Conservation (phyloP, 2,329 filamentous ascomycete genomes). For the Verruconis gallopava region DNA sequence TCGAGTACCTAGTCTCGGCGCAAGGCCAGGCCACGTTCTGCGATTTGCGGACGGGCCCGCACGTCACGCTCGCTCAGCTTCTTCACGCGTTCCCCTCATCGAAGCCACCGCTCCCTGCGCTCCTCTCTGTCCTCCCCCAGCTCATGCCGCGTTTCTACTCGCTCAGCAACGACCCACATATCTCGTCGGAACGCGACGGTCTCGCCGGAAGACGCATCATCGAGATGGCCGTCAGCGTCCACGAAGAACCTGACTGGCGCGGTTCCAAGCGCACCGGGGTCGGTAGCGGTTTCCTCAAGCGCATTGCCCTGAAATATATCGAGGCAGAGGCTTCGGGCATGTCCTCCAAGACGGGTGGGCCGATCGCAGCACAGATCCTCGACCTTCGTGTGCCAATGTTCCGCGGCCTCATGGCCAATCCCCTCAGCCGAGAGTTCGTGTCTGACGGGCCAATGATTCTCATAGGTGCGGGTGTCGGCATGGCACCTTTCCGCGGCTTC, state of each 20-base stretch:
- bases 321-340: slow-evolving; percentile 48
- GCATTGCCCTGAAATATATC: slow-evolving; percentile 62
- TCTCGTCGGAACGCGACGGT: slow-evolving; percentile 56
- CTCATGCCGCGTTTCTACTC: slow-evolving; percentile 99
- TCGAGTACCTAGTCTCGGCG: slow-evolving; percentile 72
- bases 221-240: slow-evolving; percentile 93
- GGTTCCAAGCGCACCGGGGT: slow-evolving; percentile 57
- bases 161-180: slow-evolving; percentile 86
- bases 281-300: slow-evolving; percentile 86
- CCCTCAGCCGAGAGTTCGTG: slow-evolving; percentile 80
- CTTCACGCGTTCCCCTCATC: slow-evolving; percentile 85
- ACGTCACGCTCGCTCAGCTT: slow-evolving; percentile 74
- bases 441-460: slow-evolving; percentile 94
- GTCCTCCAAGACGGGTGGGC: neutral
- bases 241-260: slow-evolving; percentile 72
- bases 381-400: slow-evolving; percentile 88
- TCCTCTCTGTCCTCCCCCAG: slow-evolving; percentile 69
- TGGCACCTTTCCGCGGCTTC: slow-evolving; percentile 95
- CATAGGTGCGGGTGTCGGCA: slow-evolving; percentile 90
- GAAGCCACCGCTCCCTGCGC: slow-evolving; percentile 69
- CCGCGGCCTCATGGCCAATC: slow-evolving; percentile 95
- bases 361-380: slow-evolving; percentile 17
- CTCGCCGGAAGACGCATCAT: slow-evolving; percentile 65
- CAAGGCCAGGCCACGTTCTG: slow-evolving; percentile 91
- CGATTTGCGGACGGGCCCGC: slow-evolving; percentile 74